Evolutionary conservation across 179 eudicot genomes (phyloP).

Genomic region (Amaranthus tricolor): DNA sequence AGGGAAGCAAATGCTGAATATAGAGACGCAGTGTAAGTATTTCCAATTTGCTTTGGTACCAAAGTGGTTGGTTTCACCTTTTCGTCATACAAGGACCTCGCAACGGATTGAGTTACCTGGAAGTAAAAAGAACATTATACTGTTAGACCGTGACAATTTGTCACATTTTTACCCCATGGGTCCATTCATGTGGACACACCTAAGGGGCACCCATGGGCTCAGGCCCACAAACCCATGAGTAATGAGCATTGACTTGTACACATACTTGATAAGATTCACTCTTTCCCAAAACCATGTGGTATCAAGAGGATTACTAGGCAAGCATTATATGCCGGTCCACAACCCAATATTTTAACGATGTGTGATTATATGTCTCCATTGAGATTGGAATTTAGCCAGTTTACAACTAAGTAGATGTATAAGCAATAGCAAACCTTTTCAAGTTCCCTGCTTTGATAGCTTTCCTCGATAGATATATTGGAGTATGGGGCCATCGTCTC

Average conservation of each 20-base stretch:
- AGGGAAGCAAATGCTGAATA: conserved; percentile 93
- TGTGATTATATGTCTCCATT: background rate
- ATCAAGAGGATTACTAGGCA: too few relatives aligned
- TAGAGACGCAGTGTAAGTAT: conserved; percentile 96
- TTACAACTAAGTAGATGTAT: background rate
- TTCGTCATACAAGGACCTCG: conserved; percentile 71
- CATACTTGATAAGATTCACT: too few relatives aligned
- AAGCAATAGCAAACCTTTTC: conserved; percentile 63
- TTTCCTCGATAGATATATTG: conserved; percentile 62
- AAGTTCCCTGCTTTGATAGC: conserved; percentile 94
- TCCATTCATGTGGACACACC: too few relatives aligned
- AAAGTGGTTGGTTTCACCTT: conserved; percentile 85
- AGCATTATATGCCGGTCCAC: too few relatives aligned
- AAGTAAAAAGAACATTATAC: background rate
- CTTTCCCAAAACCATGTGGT: too few relatives aligned
- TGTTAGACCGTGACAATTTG: too few relatives aligned
- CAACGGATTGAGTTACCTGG: conserved; percentile 77
- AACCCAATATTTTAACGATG: too few relatives aligned
- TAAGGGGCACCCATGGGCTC: too few relatives aligned
- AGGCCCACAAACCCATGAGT: too few relatives aligned
- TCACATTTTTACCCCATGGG: too few relatives aligned
- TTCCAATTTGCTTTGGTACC: conserved; percentile 93
- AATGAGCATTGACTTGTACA: too few relatives aligned
- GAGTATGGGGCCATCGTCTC: conserved; percentile 82
- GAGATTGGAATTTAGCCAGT: background rate